Evolutionary conservation across 179 eudicot species (phyloP), one percentile per base, ranked within the genome.

Genomic region (Amaranthus tricolor): DNA sequence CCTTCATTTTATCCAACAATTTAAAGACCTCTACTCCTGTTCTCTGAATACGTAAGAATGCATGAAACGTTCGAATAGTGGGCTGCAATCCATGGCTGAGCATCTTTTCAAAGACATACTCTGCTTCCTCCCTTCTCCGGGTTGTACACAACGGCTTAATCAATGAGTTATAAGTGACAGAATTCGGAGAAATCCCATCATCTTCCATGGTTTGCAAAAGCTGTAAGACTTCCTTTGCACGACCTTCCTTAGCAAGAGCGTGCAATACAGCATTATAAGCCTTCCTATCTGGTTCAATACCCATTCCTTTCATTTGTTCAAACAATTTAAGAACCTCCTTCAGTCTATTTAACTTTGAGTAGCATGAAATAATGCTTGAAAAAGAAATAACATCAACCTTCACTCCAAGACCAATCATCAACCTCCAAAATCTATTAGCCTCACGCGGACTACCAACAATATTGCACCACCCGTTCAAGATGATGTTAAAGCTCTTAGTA

Each of bases 401-500:
- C 54, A 91, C 77, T 74, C 90, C 76, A 69, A 82, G 73, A 62
- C 79, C 84, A 62, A 71, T 72, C 98, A 93, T 91, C 87, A 85
- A 87, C 77, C 76, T 84, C 98, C 98, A 93, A 60, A 93, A 87
- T 31, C 97, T 82, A 80, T 81, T 83, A 1, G 82, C 93, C 81
- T 93, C 98, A 1, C 87, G 83, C 6, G 88, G 84, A 77, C 81
- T 77, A 72, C 93, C 85, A 7, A 87, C 64, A 5, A 88, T 76
- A 74, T 89, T 93, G 77, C 90, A 89, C 93, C 93, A 93, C 62
- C 98, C 98, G 70, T 93, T 93, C 15, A 93, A 82, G 20, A 93
- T 74, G 70, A 91, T 93, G 79, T 93, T 93, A 69, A 91, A 93
- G 81, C 93, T 93, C 86, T 93, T 93, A 6, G 93, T 91, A 64